Conservation (phyloP, 352 stramenopile species). For the Pythium pectinolyticum region DNA sequence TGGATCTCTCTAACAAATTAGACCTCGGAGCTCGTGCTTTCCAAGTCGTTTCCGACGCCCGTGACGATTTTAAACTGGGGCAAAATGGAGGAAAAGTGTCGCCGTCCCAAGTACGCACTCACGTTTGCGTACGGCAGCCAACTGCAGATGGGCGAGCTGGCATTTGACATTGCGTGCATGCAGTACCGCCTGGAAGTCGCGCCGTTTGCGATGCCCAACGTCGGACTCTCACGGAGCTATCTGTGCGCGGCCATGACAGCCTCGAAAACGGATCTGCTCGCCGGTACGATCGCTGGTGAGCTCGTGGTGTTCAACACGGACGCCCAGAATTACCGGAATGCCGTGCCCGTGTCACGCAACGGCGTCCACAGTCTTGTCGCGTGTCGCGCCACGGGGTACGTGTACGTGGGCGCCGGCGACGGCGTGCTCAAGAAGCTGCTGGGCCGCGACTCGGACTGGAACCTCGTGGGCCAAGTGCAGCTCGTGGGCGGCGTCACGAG, state of each 20-base stretch:
- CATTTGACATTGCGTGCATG: constrained; percentile 76
- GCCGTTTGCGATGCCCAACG: constrained; percentile 68
- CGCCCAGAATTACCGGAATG: constrained; percentile 59
- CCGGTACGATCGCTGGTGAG: constrained; percentile 71
- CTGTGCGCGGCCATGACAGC: constrained; percentile 61
- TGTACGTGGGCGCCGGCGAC: constrained; percentile 86
- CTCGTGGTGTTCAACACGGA: constrained; percentile 87
- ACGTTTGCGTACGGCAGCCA: constrained; percentile 71
- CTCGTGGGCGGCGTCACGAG: constrained; percentile 80
- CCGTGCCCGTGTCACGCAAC: constrained; percentile 60
- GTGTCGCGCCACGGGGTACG: constrained; percentile 52
- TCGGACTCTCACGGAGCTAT: constrained; percentile 67
- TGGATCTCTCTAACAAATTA: constrained; percentile 11
- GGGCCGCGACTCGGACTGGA: constrained; percentile 79
- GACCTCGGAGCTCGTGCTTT: constrained; percentile 71
- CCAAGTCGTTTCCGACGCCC: constrained; percentile 60
- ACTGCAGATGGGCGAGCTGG: constrained; percentile 55
- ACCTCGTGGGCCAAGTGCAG: constrained; percentile 77
- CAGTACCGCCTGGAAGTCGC: constrained; percentile 77
- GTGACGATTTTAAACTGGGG: constrained; percentile 76
- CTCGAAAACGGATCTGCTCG: constrained; percentile 55
- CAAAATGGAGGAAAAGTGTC: constrained; percentile 61
- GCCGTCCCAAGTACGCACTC: constrained; percentile 66
- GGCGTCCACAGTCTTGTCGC: constrained; percentile 77
- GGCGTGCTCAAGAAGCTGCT: constrained; percentile 85